Evolutionary conservation across 1,284 basidiomycete genomes (phyloP), one percentile per base, ranked within the genome.

Genomic region (Tilletiopsis washingtonensis): DNA sequence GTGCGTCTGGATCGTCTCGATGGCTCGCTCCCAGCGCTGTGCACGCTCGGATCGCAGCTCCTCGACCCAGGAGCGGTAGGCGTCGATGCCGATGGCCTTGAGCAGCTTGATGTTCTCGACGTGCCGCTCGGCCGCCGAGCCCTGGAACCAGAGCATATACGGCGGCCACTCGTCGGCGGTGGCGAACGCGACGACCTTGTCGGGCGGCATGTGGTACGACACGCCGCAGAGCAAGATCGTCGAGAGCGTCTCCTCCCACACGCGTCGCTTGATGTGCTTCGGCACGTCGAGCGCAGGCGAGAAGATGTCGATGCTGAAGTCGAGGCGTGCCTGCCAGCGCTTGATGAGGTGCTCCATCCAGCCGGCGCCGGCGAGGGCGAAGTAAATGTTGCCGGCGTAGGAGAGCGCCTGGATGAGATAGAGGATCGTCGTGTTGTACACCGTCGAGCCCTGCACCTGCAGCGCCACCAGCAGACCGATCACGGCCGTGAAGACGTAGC

Each of bases 211-310:
- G 32, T 77, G 76, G 61, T 80, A 82, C 32, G 80, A 78, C 1
- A 79, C 75, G 51, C 75, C 79, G 1, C 82, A 83, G 23, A 88
- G 77, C 14, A 88, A 72, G 5, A 89, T 74, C 0, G 82, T 81
- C 0, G 84, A 81, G 24, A 88, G 77, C 5, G 84, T 80, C 71
- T 89, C 86, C 66, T 88, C 84, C 85, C 85, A 87, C n/a, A 88
- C 84, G 4, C 86, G 79, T 11, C 85, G 79, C 54, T 78, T 81
- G 34, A 81, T 77, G 64, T 89, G 86, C 56, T 80, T 71, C 1
- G 81, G 79, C 39, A 84, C 71, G 69, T 87, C 82, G 52, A 88
- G 71, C 79, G 79, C 76, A 24, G 84, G 84, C n/a, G 84, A 86
- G 67, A 87, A 87, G 45, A 87, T 79, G 69, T 87, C 85, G 56